These are phyloP conservation scores for Mucor sp. DNA, from an alignment of 371 early-diverging fungal species.

Conservation along the genomic window DNA sequence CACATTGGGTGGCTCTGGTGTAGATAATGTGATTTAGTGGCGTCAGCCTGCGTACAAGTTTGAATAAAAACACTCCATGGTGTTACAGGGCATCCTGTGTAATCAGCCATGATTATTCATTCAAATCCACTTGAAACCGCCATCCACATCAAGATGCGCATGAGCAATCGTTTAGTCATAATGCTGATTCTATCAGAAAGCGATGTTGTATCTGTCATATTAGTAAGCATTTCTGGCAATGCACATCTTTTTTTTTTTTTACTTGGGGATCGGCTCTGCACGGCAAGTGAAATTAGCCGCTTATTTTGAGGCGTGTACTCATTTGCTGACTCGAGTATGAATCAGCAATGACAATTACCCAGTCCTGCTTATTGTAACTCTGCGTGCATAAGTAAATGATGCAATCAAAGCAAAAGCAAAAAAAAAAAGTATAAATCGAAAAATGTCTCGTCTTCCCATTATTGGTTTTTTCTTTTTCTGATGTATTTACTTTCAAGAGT, in stretches of 20 bases:
- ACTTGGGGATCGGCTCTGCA: not conserved
- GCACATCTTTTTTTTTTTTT: not conserved
- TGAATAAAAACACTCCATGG: too few relatives aligned
- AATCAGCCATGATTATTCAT: too few relatives aligned
- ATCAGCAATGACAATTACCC: slow-evolving; percentile 3
- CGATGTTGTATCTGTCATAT: too few relatives aligned
- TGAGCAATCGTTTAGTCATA: too few relatives aligned
- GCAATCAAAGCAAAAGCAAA: not conserved
- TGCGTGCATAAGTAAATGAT: slow-evolving; percentile 1
- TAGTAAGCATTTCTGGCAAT: not conserved
- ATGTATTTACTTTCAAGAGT: slow-evolving; percentile 15
- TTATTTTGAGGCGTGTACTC: not conserved
- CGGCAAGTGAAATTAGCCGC: not conserved
- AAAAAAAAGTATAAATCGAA: slow-evolving; percentile 1
- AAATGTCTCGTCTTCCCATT: not conserved
- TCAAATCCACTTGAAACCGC: too few relatives aligned
- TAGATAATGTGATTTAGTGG: too few relatives aligned
- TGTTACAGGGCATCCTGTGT: too few relatives aligned
- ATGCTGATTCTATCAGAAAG: too few relatives aligned
- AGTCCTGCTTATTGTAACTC: not conserved
- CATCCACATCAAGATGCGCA: too few relatives aligned
- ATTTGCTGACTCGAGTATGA: not conserved
- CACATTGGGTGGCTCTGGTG: too few relatives aligned
- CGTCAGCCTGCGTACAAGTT: too few relatives aligned
- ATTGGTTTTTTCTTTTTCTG: not conserved